phyloP scores from a whole-genome alignment of 1,284 basidiomycete genomes.

The Retiboletus flavoniger region DNA sequence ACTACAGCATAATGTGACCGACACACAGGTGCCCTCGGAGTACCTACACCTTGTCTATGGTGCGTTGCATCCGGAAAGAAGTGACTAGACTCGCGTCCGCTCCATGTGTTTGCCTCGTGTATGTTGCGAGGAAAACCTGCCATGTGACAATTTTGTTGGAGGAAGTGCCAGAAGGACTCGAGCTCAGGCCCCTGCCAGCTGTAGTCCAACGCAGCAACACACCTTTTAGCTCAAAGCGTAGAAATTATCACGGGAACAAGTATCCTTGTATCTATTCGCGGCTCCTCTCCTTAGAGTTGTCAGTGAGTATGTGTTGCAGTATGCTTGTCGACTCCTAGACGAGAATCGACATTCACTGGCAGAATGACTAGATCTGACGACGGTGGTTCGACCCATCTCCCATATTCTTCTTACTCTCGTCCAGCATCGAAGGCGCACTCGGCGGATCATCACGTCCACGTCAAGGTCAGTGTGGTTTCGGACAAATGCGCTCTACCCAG shows the following conservation, averaged over 20 bases:
- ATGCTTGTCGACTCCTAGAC: background rate
- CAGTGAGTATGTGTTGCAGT: slow-evolving; percentile 14
- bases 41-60: background rate
- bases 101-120: slow-evolving; percentile 29
- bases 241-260: background rate
- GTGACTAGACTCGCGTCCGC: background rate
- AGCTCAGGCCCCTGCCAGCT: background rate
- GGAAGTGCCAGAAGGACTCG: background rate
- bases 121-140: background rate
- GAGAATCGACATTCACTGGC: background rate
- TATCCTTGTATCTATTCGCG: background rate
- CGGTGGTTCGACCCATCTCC: slow-evolving; percentile 2
- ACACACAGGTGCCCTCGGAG: background rate
- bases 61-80: background rate
- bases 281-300: background rate
- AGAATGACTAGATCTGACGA: slow-evolving; percentile 24
- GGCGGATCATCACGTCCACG: background rate
- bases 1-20: background rate
- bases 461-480: slow-evolving; percentile 13
- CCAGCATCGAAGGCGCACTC: slow-evolving; percentile 16
- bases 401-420: slow-evolving; percentile 12
- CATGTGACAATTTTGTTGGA: slow-evolving; percentile 2
- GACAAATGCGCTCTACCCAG: background rate
- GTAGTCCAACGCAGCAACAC: slow-evolving; percentile 1
- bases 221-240: background rate